A percentile compares a stretch with the other conserved stretches of the same genome.
These are phyloP conservation scores for Fusarium sp. DNA, from an alignment of 2,329 filamentous ascomycete species.

Conservation along the genomic window DNA sequence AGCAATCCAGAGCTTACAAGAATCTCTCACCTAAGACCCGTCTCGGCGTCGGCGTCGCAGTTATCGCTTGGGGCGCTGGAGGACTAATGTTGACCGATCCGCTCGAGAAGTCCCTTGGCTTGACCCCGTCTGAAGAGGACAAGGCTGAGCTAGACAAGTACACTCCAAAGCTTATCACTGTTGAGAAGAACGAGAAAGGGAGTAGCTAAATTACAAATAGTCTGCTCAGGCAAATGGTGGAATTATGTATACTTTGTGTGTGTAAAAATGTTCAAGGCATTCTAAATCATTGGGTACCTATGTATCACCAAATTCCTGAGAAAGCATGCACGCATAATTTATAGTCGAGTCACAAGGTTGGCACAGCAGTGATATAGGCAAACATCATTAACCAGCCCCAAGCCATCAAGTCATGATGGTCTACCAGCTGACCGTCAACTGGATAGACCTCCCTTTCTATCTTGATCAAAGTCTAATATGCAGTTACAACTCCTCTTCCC, in stretches of 20 bases:
- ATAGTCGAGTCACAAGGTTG: conserved; percentile 27
- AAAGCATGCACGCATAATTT: neutral
- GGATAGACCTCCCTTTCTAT: conserved; percentile 54
- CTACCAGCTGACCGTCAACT: conserved; percentile 49
- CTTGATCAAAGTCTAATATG: conserved; percentile 58
- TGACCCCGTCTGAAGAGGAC: conserved; percentile 80
- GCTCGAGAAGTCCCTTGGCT: conserved; percentile 79
- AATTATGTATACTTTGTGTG: too few species aligned
- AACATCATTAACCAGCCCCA: conserved; percentile 54
- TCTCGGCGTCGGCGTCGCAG: conserved; percentile 76
- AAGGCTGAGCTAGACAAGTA: conserved; percentile 73
- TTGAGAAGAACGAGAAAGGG: conserved; percentile 61
- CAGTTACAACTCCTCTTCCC: conserved; percentile 54
- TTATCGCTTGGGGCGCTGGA: conserved; percentile 81
- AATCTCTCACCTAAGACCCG: conserved; percentile 78
- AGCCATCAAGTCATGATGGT: conserved; percentile 54
- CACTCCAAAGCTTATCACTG: conserved; percentile 71
- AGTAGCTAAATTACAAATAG: neutral
- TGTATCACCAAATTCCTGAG: neutral
- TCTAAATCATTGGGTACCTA: neutral
- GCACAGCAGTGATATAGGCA: conserved; percentile 41
- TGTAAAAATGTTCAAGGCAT: neutral
- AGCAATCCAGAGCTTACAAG: conserved; percentile 71
- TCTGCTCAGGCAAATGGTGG: too few species aligned
- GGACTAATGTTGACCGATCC: conserved; percentile 81